Percentiles rank a stretch among this genome's conserved stretches.
phyloP scores from a whole-genome alignment of 805 yeast species.

The Candida silvicultrix region DNA sequence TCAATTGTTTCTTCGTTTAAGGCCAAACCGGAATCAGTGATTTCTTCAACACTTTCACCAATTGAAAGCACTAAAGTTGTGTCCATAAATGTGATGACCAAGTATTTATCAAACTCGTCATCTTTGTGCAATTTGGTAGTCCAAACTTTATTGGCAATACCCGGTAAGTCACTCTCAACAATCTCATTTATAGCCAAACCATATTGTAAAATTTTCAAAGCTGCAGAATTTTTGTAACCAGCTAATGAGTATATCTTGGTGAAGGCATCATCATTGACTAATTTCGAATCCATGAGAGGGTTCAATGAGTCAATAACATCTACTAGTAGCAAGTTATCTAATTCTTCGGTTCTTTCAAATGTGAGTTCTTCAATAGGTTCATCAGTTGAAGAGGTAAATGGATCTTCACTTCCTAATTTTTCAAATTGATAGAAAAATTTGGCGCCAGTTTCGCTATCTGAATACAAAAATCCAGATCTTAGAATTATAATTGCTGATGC shows the following conservation, averaged over 20 bases:
- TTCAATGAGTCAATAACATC: constrained; percentile 38
- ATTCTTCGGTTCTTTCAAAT: constrained; percentile 26
- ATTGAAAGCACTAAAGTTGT: constrained; percentile 69
- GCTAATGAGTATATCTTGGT: constrained; percentile 36
- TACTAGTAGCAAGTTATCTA: constrained; percentile 54
- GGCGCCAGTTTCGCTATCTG: constrained; percentile 55
- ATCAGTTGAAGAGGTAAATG: constrained; percentile 24
- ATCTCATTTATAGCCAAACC: constrained; percentile 58
- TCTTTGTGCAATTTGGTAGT: constrained; percentile 43
- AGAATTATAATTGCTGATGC: constrained; percentile 53
- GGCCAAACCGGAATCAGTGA: constrained; percentile 57
- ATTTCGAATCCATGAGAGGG: constrained; percentile 43
- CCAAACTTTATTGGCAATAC: constrained; percentile 54
- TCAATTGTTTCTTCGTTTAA: constrained; percentile 54
- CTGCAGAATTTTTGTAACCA: constrained; percentile 38
- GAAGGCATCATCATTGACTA: constrained; percentile 25
- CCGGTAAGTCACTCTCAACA: constrained; percentile 74
- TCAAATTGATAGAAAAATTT: constrained; percentile 75
- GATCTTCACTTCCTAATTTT: constrained; percentile 57
- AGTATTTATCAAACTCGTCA: constrained; percentile 51
- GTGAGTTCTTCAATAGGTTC: constrained; percentile 24
- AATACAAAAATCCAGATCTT: constrained; percentile 71
- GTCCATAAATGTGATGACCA: constrained; percentile 58
- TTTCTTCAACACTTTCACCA: constrained; percentile 77
- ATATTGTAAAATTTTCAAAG: constrained; percentile 41